Evolutionary conservation across 2,329 filamentous ascomycete genomes (phyloP).

Genomic region (Trichothecium roseum): DNA sequence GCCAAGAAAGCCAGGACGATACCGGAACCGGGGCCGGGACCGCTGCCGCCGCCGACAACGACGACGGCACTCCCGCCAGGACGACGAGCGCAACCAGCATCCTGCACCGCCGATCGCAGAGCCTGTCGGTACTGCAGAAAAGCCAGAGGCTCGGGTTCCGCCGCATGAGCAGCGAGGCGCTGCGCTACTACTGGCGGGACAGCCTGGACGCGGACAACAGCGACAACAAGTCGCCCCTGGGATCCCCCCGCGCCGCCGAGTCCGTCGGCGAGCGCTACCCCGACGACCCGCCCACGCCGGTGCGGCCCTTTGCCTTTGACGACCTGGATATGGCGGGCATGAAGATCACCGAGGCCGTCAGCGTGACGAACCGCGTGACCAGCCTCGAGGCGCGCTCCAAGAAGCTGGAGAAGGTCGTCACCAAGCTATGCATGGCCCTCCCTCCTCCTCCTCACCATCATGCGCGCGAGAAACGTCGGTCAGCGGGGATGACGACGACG

Average conservation of each 20-base stretch:
- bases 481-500: background rate
- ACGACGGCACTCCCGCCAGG: constrained; percentile 49
- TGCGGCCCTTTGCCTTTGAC: constrained; percentile 46
- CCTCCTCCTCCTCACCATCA: background rate
- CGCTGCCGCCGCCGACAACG: too few relatives aligned
- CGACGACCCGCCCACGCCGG: constrained; percentile 16
- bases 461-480: background rate
- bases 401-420: constrained; percentile 41
- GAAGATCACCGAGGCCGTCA: constrained; percentile 47
- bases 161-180: constrained; percentile 52
- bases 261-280: constrained; percentile 10
- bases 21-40: too few relatives aligned
- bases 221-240: constrained; percentile 31
- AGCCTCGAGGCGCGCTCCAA: constrained; percentile 40
- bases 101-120: constrained; percentile 46
- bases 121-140: constrained; percentile 40
- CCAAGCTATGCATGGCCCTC: constrained; percentile 27
- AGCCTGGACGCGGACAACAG: constrained; percentile 43
- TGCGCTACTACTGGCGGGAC: constrained; percentile 53
- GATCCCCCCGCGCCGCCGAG: constrained; percentile 33
- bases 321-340: constrained; percentile 39
- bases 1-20: constrained; percentile 30
- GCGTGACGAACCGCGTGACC: constrained; percentile 41
- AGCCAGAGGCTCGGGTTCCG: constrained; percentile 3
- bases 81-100: constrained; percentile 43